Evolutionary conservation across 75 land plant genomes (phyloP).

Genomic region (Gnetum montanum): DNA sequence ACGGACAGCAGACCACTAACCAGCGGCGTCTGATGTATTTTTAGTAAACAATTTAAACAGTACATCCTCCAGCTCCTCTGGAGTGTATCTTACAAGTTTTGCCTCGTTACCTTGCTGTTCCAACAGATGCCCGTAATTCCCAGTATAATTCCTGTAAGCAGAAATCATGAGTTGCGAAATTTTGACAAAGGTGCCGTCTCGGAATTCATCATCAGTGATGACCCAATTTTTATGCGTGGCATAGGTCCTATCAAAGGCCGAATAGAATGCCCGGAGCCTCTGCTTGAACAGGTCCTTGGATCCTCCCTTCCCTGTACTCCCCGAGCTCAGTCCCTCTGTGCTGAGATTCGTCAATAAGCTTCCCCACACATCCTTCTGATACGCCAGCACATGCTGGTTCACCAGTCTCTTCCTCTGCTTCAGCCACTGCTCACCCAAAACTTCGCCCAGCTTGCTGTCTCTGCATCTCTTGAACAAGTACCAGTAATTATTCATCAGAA

Average conservation of each 20-base stretch:
- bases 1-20: not conserved
- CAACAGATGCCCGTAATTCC: not conserved
- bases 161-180: conserved; percentile 19
- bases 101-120: conserved; percentile 1
- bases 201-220: conserved; percentile 21
- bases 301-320: conserved; percentile 16
- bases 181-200: conserved; percentile 12
- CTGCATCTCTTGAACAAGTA: conserved; percentile 22
- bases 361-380: conserved; percentile 30
- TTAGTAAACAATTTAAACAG: conserved; percentile 16
- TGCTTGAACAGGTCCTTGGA: conserved; percentile 19
- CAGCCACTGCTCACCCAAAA: conserved; percentile 25
- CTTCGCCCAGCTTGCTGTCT: conserved; percentile 25
- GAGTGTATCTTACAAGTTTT: conserved; percentile 20
- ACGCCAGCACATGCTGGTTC: conserved; percentile 19
- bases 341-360: conserved; percentile 14
- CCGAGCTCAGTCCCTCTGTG: conserved; percentile 16
- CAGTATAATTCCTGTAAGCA: conserved; percentile 12
- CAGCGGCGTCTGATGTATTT: no score
- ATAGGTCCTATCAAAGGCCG: conserved; percentile 19
- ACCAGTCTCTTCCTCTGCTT: conserved; percentile 19
- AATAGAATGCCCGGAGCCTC: conserved; percentile 21
- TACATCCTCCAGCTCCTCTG: conserved; percentile 17
- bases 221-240: conserved; percentile 19
- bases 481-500: conserved; percentile 30